Evolutionary conservation across 2,329 filamentous ascomycete genomes (phyloP), one percentile per base, ranked within the genome.

Genomic region (Mariannaea sp.): DNA sequence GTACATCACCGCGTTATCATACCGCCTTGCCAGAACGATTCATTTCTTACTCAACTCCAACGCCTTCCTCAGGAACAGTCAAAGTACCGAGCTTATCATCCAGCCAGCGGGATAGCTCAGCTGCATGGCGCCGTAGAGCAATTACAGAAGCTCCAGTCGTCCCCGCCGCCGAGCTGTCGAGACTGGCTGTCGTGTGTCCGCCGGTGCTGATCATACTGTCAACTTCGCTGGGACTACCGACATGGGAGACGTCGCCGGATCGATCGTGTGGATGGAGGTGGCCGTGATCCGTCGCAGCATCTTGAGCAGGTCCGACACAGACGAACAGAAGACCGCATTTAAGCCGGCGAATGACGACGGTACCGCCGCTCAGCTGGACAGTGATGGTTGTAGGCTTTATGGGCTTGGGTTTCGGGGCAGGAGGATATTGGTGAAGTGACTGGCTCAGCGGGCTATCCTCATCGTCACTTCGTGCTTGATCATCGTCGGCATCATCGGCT

Each of bases 321-420:
- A 86, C 80, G 58, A 87, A 84, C 30, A 87, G 73, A 39, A 87
- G 75, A 14, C 82, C 82, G 67, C 83, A 86, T 33, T 73, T 75
- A 26, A 87, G 72, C 2, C 75, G 74, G 9, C 82, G 75, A 49
- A 87, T 81, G 16, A 86, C 78, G 60, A 87, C 77, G 24, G 85
- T 79, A 26, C 80, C 78, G 43, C 77, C 81, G 24, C 76, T 75
- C 42, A 87, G 78, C 70, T 87, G 82, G 26, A 86, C 77, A 1
- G 81, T 84, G 29, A 85, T 77, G 33, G 77, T 76, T 52, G 70
- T 66, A 19, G 74, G 74, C 44, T 71, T 71, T 53, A 71, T 64
- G 32, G 65, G 57, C 12, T 56, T 58, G 47, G 54, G 30, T 29
- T 44, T 53, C 35, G 58, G 45, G 20, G 50, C 57, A 24, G 51